Base-by-base conservation (phyloP, 2,329 filamentous ascomycete genomes). In the Aspergillus persii region DNA sequence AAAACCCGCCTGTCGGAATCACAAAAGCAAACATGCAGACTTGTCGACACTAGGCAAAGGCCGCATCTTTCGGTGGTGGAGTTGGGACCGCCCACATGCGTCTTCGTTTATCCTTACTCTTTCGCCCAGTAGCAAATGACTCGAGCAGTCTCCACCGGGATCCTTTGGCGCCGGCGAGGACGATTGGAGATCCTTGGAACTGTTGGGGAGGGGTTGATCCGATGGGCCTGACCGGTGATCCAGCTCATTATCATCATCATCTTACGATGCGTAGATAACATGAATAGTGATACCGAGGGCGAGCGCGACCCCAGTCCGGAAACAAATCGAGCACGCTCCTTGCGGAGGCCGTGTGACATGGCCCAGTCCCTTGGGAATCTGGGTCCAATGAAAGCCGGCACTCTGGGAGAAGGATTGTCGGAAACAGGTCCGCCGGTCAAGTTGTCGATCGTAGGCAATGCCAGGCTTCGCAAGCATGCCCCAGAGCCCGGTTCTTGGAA, bases 301-400 rank as follows among this genome's bases (percentile, higher is more conserved):
- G 31, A 12, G n/a, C 53, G 49, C 44, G 44, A 8, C 12, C 29
- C 46, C 18, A 23, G 18, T 23, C 18, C 18, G 18, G 18, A 47
- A 47, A 27, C 26, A 8, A n/a, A 44, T 15, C 46, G 26, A 49
- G 29, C 18, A 50, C 49, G 18, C 23, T n/a, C 36, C 36, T 56
- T 65, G 58, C 54, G 57, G 56, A 39, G 50, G 50, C 44, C 49
- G 51, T 60, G 63, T 53, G 52, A 63, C 58, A 49, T 41, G 60
- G 56, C 59, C 63, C 63, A 63, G 51, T 54, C 50, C 49, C 52
- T 51, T 59, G 63, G 63, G 47, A 58, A 52, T 48, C 15, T 39
- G 29, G n/a, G 29, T 47, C 63, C 62, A 63, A 66, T 64, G 29
- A 33, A 52, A 56, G 15, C 26, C 49, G n/a, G 18, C 18, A 11